Base-by-base conservation (phyloP, 78 protist species). In the Dictyostelium brefeldianum region DNA sequence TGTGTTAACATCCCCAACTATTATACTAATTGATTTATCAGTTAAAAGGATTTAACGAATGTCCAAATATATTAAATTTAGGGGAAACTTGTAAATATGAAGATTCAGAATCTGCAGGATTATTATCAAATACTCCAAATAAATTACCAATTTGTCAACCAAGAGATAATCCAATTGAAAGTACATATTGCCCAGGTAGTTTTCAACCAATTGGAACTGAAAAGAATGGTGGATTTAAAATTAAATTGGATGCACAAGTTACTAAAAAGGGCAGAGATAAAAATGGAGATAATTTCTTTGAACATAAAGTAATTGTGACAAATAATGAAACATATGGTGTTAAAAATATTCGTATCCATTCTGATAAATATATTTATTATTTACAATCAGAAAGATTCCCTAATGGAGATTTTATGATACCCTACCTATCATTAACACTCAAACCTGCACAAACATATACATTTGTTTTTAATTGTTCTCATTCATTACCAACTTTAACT, bases 41-140 rank as follows among this genome's bases (percentile, higher is more conserved):
- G 70, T 25, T 62, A 62, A 62, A 62, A 62, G 70, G 70, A 25
- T 62, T 11, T 62, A 12, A 62, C 10, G 70, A 62, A 25, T 62
- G 70, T 62, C 70, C 70, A 62, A 62, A 2, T 62, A 62, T 62
- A 11, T 62, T 62, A 62, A 62, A 62, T 62, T 25, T 62, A 25
- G 70, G 70, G 1, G 70, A 62, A 62, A 29, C 70, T 25, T 62
- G 70, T 62, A 25, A 11, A 25, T 36, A 8, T 25, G 18, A 25
- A 10, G 70, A 62, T 62, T 3, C 20, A 11, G 20, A 22, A 59
- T 62, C 70, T 25, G 18, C 69, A 59, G 27, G n/a, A 8, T 62
- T 36, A 10, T 36, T 10, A 57, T 57, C 67, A 57, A 57, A 57
- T 57, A n/a, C 22, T 20, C 67, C 70, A 62, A 62, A 62, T 18